phyloP scores from a whole-genome alignment of 306 rosid species.

The Quercus dentata region DNA sequence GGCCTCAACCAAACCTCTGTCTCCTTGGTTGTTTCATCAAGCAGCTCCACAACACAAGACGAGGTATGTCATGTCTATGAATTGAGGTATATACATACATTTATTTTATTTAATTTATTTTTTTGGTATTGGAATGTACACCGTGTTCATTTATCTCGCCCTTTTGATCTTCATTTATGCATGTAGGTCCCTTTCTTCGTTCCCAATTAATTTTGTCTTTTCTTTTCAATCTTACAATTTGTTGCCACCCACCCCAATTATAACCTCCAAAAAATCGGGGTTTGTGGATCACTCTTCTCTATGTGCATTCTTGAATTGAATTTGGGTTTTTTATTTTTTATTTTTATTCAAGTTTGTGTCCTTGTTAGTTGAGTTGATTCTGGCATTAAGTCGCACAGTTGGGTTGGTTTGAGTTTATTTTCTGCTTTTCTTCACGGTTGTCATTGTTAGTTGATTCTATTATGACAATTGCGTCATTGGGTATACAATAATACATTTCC shows the following conservation, averaged over 20 bases:
- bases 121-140: neutral
- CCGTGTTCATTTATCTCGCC: neutral
- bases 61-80: constrained; percentile 30
- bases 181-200: neutral
- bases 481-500: constrained; percentile 7
- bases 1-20: neutral
- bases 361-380: constrained; percentile 39
- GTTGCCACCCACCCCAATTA: neutral
- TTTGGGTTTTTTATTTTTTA: neutral
- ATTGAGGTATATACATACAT: no score
- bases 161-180: neutral
- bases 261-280: neutral
- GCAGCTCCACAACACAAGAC: constrained; percentile 23
- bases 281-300: neutral
- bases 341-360: constrained; percentile 19
- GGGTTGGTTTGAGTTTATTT: constrained; percentile 44
- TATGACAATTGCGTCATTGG: constrained; percentile 8
- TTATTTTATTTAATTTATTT: neutral
- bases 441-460: neutral
- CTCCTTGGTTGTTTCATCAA: constrained; percentile 31
- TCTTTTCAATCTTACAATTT: neutral
- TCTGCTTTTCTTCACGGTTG: constrained; percentile 7
- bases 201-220: neutral
- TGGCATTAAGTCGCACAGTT: constrained; percentile 37
- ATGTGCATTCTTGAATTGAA: constrained; percentile 17